Evolutionary conservation across 75 land plant species (phyloP).

Genomic region (Selaginella tamariscina): DNA sequence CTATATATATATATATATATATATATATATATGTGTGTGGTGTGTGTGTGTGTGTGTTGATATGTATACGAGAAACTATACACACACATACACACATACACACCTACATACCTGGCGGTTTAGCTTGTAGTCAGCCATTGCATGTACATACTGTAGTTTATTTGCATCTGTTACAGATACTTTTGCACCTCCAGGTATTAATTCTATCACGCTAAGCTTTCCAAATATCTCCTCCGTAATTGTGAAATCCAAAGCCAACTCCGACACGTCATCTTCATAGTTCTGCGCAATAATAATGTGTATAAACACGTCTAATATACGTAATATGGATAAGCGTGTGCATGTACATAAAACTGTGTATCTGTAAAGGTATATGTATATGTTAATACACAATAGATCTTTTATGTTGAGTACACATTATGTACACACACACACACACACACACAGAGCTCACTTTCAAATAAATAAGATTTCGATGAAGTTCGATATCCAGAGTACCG

Average conservation of each 20-base stretch:
- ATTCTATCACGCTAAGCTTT: conserved; percentile 46
- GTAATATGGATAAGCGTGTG: neutral
- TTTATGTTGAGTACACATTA: neutral
- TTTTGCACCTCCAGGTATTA: conserved; percentile 70
- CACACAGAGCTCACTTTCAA: conserved; percentile 50
- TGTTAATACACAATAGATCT: neutral
- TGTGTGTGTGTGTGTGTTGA: no score
- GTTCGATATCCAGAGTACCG: conserved; percentile 77
- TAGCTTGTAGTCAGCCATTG: conserved; percentile 89
- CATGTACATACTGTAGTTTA: conserved; percentile 86
- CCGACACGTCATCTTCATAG: conserved; percentile 78
- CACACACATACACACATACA: no score
- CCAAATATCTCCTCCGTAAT: conserved; percentile 77
- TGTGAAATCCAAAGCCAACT: conserved; percentile 80
- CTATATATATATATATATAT: no score
- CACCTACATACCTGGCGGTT: conserved; percentile 52
- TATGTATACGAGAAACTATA: no score
- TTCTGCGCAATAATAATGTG: conserved; percentile 31
- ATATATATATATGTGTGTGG: no score
- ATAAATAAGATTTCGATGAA: conserved; percentile 77
- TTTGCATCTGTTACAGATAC: conserved; percentile 71
- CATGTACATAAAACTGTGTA: neutral
- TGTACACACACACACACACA: neutral
- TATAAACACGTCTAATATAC: neutral
- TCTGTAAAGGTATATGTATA: no score